phyloP scores from a whole-genome alignment of 2,329 filamentous ascomycete genomes.

The Dactylonectria estremocensis region DNA sequence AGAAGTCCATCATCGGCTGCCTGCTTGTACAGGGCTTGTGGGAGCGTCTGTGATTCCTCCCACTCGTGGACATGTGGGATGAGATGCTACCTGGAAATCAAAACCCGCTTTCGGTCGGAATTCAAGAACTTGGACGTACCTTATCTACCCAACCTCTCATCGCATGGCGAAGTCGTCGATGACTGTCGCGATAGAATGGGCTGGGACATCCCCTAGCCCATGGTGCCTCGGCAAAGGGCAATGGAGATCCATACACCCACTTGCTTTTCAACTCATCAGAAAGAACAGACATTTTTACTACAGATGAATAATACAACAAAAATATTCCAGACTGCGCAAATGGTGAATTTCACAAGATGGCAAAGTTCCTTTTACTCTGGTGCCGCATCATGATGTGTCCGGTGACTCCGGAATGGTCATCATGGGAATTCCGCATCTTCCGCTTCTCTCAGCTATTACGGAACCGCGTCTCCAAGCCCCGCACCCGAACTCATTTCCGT shows the following conservation, averaged over 20 bases:
- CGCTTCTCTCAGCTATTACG: neutral
- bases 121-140: neutral
- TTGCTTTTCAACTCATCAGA: constrained; percentile 13
- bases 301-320: neutral
- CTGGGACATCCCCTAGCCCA: constrained; percentile 26
- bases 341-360: neutral
- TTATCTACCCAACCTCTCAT: constrained; percentile 25
- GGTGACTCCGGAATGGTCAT: neutral
- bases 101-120: too few species aligned
- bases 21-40: constrained; percentile 14
- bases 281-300: constrained; percentile 4
- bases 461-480: neutral
- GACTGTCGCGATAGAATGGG: constrained; percentile 26
- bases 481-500: neutral
- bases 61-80: constrained; percentile 21
- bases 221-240: constrained; percentile 24
- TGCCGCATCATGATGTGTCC: neutral
- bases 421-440: neutral
- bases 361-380: neutral
- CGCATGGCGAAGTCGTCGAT: constrained; percentile 18
- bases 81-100: neutral
- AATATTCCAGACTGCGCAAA: neutral
- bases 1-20: constrained; percentile 19
- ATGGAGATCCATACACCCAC: constrained; percentile 21
- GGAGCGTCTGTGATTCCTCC: constrained; percentile 15